Evolutionary conservation across 345 rosid species (phyloP), one percentile per base, ranked within the genome.

Genomic region (Aquilaria malaccensis): DNA sequence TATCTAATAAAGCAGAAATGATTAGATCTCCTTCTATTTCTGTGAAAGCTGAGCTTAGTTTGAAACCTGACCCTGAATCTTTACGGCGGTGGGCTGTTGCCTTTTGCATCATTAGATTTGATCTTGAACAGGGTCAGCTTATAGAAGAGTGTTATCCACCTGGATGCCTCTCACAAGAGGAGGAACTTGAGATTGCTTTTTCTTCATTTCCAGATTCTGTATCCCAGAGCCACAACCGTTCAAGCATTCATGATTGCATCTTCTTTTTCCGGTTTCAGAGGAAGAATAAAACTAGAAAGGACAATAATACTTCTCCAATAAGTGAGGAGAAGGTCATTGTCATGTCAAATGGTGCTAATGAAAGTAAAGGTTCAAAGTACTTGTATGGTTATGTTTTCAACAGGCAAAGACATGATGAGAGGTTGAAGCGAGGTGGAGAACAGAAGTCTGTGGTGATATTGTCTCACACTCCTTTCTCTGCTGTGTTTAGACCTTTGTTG

Each of bases 141-240:
- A 78, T 88, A 57, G 99, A 94, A 80, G 91, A 82, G 71, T 88
- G 96, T 75, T 88, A 86, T 59, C 99, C 99, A 56, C 79, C 85
- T 10, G 82, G 76, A 29, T 67, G 67, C 56, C 86, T 90, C 57
- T 60, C 89, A 2, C 87, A 77, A 46, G 84, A 83, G 56, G 99
- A 94, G 76, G 99, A 94, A 66, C 93, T 94, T 11, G 93, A 90
- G 73, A 83, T 94, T 48, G 96, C 97, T 6, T 88, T 83, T 60
- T 88, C 85, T 72, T 94, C 99, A 0, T 94, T 94, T 80, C 99
- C 99, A 0, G 99, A 94, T 79, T 94, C 97, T 9, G 80, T 90
- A 60, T 88, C 97, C 45, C 99, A 90, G 77, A 70, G 85, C 66
- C 95, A 88, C 61, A 88, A 94, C 55, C 96, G 89, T 9, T 65